Conservation (phyloP, 495 filamentous ascomycete genomes). For the Entonaema liquescens region DNA sequence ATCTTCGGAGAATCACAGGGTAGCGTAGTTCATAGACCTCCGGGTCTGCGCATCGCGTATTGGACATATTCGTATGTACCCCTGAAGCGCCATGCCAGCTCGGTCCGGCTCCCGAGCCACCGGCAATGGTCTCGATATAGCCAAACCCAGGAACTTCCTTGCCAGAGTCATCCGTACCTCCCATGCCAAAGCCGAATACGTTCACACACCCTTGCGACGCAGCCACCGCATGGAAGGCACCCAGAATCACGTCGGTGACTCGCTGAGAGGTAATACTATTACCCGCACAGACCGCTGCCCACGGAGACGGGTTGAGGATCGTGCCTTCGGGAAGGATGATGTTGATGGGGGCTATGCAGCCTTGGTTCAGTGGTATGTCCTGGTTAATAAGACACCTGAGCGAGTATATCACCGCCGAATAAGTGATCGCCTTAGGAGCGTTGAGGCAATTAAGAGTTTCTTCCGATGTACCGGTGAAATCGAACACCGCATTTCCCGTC, state of each 20-base stretch:
- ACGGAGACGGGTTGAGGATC: constrained; percentile 77
- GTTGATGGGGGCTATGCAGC: constrained; percentile 80
- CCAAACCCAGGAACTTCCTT: constrained; percentile 69
- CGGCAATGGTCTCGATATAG: constrained; percentile 87
- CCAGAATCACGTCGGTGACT: constrained; percentile 83
- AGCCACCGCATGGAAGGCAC: constrained; percentile 78
- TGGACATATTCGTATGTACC: constrained; percentile 88
- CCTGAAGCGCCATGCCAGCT: constrained; percentile 78
- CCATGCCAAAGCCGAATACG: constrained; percentile 74
- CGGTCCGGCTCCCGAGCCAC: constrained; percentile 77
- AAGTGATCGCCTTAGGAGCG: constrained; percentile 82
- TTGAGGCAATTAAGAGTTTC: constrained; percentile 86
- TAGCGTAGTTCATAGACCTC: constrained; percentile 85
- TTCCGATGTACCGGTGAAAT: constrained; percentile 67
- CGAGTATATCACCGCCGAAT: constrained; percentile 87
- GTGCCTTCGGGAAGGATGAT: constrained; percentile 75
- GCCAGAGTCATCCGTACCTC: constrained; percentile 65
- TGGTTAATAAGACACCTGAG: constrained; percentile 80
- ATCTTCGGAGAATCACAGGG: constrained; percentile 77
- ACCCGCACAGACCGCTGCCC: constrained; percentile 82
- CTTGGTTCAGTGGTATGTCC: constrained; percentile 87
- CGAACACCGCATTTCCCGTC: constrained; percentile 79
- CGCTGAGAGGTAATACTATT: constrained; percentile 82
- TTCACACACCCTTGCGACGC: constrained; percentile 84
- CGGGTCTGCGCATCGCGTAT: constrained; percentile 84